These are phyloP conservation scores for Penicillium steckii DNA, from an alignment of 495 filamentous ascomycete genomes.

Conservation along the genomic window DNA sequence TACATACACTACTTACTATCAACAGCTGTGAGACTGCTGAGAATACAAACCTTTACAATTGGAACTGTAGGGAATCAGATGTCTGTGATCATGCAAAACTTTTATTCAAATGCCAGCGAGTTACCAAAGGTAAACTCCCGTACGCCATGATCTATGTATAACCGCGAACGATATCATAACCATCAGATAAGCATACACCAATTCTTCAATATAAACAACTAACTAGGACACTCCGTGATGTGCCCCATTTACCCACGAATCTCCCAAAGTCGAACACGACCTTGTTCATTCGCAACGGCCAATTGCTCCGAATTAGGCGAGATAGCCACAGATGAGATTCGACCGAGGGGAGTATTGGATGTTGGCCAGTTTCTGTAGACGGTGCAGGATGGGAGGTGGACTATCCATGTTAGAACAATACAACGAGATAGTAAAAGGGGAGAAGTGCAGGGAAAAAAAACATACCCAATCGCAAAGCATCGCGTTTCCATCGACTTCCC, in stretches of 20 bases:
- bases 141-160: no score
- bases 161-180: no score
- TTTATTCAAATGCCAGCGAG: no score
- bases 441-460: neutral
- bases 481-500: slow-evolving; percentile 79
- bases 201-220: no score
- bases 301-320: slow-evolving; percentile 67
- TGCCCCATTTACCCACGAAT: slow-evolving; percentile 47
- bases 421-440: neutral
- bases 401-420: slow-evolving; percentile 33
- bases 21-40: no score
- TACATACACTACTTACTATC: no score
- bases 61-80: no score
- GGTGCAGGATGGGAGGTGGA: slow-evolving; percentile 87
- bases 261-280: slow-evolving; percentile 85
- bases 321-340: slow-evolving; percentile 78
- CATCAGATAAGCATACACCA: no score
- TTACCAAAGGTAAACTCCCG: no score
- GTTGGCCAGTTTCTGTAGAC: slow-evolving; percentile 98
- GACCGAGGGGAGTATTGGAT: slow-evolving; percentile 79
- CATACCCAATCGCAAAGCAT: slow-evolving; percentile 72
- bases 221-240: no score
- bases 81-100: no score
- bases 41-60: no score
- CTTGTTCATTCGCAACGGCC: slow-evolving; percentile 82